Evolutionary conservation across 257 asterid species (phyloP).

Genomic region (Solanum tarapatanum): DNA sequence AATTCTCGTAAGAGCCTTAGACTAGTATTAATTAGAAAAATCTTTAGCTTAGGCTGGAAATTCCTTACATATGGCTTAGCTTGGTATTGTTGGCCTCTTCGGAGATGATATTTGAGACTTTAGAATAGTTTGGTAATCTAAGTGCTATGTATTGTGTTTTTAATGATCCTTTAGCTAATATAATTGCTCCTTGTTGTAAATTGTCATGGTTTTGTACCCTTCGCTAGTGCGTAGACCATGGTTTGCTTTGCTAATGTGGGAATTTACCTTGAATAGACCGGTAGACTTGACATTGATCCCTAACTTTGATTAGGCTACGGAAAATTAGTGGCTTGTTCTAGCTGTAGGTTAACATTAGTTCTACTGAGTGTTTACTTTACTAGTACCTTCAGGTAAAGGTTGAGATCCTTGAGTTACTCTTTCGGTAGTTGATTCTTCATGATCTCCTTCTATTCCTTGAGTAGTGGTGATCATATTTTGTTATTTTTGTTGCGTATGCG

Average conservation of each 20-base stretch:
- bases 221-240: background rate
- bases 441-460: background rate
- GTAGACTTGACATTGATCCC: background rate
- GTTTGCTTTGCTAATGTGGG: background rate
- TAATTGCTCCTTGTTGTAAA: background rate
- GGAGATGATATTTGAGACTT: background rate
- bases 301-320: background rate
- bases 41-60: background rate
- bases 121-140: background rate
- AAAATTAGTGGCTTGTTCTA: background rate
- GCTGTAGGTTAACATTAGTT: background rate
- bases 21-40: background rate
- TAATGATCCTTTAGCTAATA: background rate
- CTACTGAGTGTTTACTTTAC: background rate
- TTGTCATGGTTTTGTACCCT: background rate
- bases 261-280: background rate
- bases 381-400: background rate
- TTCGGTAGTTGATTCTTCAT: background rate
- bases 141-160: background rate
- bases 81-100: background rate
- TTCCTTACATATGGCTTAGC: background rate
- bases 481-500: background rate
- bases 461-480: background rate
- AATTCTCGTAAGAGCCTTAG: background rate
- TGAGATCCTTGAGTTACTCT: background rate